Evolutionary conservation across 805 yeast genomes (phyloP), one percentile per base, ranked within the genome.

Genomic region (Jamesozyma spencerorum): DNA sequence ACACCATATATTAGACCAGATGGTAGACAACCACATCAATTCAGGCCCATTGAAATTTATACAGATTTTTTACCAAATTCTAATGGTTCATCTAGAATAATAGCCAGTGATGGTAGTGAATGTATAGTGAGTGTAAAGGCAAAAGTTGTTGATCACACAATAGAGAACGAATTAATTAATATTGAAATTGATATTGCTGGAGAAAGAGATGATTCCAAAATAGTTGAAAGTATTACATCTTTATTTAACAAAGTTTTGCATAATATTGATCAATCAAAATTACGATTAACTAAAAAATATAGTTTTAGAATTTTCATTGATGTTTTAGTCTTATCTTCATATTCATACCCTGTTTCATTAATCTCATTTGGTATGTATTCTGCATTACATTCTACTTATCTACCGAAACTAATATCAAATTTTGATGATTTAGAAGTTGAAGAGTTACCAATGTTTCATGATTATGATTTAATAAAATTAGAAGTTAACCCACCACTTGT

Each of bases 61-160:
- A 77, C 85, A 6, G 81, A 81, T 37, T 82, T 90, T 51, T 68
- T 92, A 44, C 92, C 95, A 0, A 75, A 80, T 38, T 83, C 96
- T 3, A 85, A 90, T 63, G 98, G 98, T 12, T 87, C 97, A 2
- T 82, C 97, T 0, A 73, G 95, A 64, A 75, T 90, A 15, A 72
- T 87, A 47, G 73, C 86, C 27, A 72, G 83, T 37, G 97, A 90
- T 60, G 97, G 98, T 18, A 77, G 86, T 46, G 97, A 92, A 62
- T 86, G 95, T 52, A 81, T 92, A 27, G 90, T 86, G 4, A 92
- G 97, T 54, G 73, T 90, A 36, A 92, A 92, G 62, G 76, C 88
- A 11, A 82, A 83, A 52, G 96, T 88, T 3, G 83, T 85, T 13
- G 70, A 66, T 36, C 64, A 62, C 42, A 50, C 62, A 5, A 62